phyloP scores from a whole-genome alignment of 2,329 filamentous ascomycete genomes.

The Chaetomiaceae sp. region DNA sequence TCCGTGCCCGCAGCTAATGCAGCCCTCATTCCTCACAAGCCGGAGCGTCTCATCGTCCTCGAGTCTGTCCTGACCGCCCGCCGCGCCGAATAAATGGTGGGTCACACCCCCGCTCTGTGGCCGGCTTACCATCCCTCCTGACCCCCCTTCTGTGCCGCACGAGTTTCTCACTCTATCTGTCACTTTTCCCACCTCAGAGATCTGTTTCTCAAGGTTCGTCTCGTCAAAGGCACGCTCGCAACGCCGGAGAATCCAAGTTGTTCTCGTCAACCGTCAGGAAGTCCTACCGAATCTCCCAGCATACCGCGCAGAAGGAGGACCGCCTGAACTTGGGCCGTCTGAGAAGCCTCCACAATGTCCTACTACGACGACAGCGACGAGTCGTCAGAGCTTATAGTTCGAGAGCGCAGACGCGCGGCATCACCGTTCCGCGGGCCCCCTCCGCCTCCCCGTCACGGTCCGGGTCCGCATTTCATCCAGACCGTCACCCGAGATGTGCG shows the following conservation, averaged over 20 bases:
- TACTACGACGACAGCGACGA: constrained; percentile 42
- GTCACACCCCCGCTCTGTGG: constrained; percentile 28
- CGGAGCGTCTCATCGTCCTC: constrained; percentile 11
- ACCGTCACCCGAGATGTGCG: constrained; percentile 23
- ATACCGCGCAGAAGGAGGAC: background rate
- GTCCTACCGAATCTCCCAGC: background rate
- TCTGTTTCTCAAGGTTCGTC: background rate
- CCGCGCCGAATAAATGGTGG: constrained; percentile 27
- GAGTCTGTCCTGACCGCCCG: constrained; percentile 11
- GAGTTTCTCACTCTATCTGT: constrained; percentile 7
- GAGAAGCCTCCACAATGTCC: constrained; percentile 14
- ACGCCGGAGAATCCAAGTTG: background rate
- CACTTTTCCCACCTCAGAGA: background rate
- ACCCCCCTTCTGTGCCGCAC: constrained; percentile 20
- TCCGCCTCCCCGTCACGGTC: constrained; percentile 19
- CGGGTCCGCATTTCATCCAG: constrained; percentile 43
- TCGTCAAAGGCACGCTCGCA: background rate
- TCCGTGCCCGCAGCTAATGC: constrained; percentile 14
- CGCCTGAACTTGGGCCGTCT: background rate
- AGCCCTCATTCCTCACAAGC: constrained; percentile 15
- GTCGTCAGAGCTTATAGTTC: constrained; percentile 44
- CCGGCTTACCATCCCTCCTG: constrained; percentile 26
- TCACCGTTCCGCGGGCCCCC: constrained; percentile 29
- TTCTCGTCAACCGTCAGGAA: background rate
- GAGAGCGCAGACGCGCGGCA: background rate